phyloP scores from a whole-genome alignment of 2,329 filamentous ascomycete species.

The Conoideocrella luteorostrata region DNA sequence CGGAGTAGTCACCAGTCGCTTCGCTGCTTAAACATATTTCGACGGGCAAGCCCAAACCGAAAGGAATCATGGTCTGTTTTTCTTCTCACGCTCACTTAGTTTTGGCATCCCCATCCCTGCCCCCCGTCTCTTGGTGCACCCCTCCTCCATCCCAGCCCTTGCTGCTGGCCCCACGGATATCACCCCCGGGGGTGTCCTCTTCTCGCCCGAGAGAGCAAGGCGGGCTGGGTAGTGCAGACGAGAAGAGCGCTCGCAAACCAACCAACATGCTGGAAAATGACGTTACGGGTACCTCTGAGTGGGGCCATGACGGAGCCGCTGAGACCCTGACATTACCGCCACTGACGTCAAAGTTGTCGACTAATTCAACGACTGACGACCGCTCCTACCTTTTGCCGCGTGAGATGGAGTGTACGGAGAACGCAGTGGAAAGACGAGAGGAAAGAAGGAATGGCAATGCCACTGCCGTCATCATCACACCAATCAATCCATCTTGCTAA shows the following conservation, averaged over 20 bases:
- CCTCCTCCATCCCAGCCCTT: not conserved
- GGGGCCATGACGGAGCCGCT: constrained; percentile 6
- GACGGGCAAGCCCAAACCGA: too few species aligned
- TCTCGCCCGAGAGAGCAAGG: constrained; percentile 1
- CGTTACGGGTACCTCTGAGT: constrained; percentile 10
- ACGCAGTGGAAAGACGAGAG: too few species aligned
- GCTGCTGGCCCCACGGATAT: not conserved
- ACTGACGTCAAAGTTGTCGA: constrained; percentile 21
- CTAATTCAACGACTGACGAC: constrained; percentile 11
- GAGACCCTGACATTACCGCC: constrained; percentile 18
- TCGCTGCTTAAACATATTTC: too few species aligned
- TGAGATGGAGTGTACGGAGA: too few species aligned
- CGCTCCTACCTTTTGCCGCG: too few species aligned
- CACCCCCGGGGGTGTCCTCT: not conserved
- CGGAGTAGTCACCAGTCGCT: too few species aligned
- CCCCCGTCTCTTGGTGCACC: not conserved
- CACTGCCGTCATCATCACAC: too few species aligned
- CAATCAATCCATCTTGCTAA: too few species aligned
- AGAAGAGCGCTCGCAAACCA: not conserved
- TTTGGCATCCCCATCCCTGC: too few species aligned
- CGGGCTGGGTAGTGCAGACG: not conserved
- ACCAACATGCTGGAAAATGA: constrained; percentile 15
- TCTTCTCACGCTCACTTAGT: too few species aligned
- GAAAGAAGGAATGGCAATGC: too few species aligned
- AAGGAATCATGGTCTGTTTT: too few species aligned